Evolutionary conservation across 2,329 filamentous ascomycete species (phyloP).

Genomic region (Rutstroemia sp.): DNA sequence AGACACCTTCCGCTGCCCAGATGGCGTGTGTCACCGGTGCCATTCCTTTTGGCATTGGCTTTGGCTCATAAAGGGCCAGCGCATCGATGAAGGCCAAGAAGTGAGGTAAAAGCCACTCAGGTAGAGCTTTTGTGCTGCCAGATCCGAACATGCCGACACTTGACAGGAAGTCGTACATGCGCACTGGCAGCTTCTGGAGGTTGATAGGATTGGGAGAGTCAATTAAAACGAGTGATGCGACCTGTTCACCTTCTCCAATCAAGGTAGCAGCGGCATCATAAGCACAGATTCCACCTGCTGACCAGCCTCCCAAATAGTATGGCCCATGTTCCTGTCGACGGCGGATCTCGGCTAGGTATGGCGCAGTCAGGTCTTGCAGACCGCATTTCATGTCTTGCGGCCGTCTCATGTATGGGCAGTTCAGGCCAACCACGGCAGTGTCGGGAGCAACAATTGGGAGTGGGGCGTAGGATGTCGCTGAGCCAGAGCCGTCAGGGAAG

Average conservation of each 20-base stretch:
- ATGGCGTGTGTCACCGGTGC: neutral
- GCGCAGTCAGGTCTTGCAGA: conserved; percentile 53
- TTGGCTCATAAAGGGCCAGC: neutral
- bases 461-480: conserved; percentile 27
- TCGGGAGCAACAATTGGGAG: conserved; percentile 34
- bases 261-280: conserved; percentile 52
- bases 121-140: no score
- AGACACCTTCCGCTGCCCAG: neutral
- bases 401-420: conserved; percentile 63
- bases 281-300: conserved; percentile 64
- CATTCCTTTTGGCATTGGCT: neutral
- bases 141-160: no score
- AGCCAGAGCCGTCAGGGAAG: conserved; percentile 41
- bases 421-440: conserved; percentile 51
- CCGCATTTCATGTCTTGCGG: conserved; percentile 57
- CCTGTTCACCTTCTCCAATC: conserved; percentile 12
- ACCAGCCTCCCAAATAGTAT: conserved; percentile 52
- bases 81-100: neutral
- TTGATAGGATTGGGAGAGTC: conserved; percentile 19
- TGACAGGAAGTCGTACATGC: no score
- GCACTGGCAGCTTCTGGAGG: neutral
- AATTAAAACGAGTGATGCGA: conserved; percentile 15
- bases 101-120: neutral
- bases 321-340: conserved; percentile 58
- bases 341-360: conserved; percentile 62